phyloP scores from a whole-genome alignment of 345 rosid genomes.

The Salix brachista region DNA sequence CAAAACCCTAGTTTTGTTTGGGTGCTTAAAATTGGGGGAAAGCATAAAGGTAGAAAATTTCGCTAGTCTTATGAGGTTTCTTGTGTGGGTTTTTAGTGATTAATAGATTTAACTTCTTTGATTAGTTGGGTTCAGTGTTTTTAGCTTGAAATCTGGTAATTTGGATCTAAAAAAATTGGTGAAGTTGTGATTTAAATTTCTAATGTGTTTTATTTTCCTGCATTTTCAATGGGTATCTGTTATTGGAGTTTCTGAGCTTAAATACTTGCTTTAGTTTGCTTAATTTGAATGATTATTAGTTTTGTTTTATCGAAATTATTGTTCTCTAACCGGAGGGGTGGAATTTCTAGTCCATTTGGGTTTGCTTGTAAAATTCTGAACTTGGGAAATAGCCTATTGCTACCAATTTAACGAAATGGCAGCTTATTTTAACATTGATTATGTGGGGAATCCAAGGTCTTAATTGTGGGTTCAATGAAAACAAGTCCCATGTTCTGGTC shows the following conservation, averaged over 20 bases:
- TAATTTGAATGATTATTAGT: constrained; percentile 6
- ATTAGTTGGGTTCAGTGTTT: constrained; percentile 8
- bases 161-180: neutral
- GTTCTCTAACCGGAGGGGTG: neutral
- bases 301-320: neutral
- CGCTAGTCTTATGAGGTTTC: neutral
- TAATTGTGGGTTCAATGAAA: neutral
- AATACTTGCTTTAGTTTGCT: constrained; percentile 9
- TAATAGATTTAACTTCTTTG: constrained; percentile 6
- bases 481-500: neutral
- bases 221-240: constrained; percentile 5
- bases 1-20: constrained; percentile 43
- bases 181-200: neutral
- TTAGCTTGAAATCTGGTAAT: constrained; percentile 7
- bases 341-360: constrained; percentile 17
- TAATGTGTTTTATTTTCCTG: constrained; percentile 4
- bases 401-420: neutral
- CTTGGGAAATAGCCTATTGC: neutral
- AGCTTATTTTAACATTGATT: neutral
- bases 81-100: constrained; percentile 4
- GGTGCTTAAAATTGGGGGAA: constrained; percentile 20
- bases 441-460: neutral
- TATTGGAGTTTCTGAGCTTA: neutral
- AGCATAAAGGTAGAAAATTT: neutral
- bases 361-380: neutral